Evolutionary conservation across 306 rosid species (phyloP), one percentile per base, ranked within the genome.

Genomic region (Rosa lucieae): DNA sequence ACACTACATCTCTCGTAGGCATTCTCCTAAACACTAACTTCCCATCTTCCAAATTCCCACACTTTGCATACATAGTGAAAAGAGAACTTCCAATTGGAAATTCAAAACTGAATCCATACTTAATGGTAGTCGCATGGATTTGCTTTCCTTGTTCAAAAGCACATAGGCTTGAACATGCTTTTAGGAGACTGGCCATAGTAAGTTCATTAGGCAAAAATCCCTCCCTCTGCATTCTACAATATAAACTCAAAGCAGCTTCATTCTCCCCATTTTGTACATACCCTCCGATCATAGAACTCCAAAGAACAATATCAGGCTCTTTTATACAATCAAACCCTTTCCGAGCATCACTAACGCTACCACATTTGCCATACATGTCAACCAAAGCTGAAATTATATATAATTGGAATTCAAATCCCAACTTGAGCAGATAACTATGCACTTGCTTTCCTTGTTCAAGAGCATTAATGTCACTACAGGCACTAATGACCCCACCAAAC

Each of bases 121-220:
- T 92, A 61, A 90, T 78, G 23, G 91, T 83, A 71, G 78, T 72
- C 23, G 82, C 93, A 77, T 94, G 96, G 80, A 92, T 83, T 84
- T 94, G 97, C 84, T 80, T 94, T 42, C 98, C 98, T 85, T 92
- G 98, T 78, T 94, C 96, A 81, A 88, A 76, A 80, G 98, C 92
- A 79, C 92, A 90, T 32, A 94, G 86, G 77, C 87, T 88, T 40
- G 98, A 89, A 77, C 97, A 94, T 10, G 98, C 94, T 83, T 82
- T 94, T 21, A 94, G 74, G 81, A 92, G 87, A 77, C 97, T 90
- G 5, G 93, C 87, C 91, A 90, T 90, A 21, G 97, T 94, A 42
- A 88, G 89, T 51, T 89, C 92, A 82, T 92, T 89, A 35, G 97
- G 98, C 46, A 81, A 35, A 71, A 92, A 76, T 67, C 94, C 87